Evolutionary conservation across 2,329 filamentous ascomycete genomes (phyloP).

Genomic region (Trichoderma koningiopsis): DNA sequence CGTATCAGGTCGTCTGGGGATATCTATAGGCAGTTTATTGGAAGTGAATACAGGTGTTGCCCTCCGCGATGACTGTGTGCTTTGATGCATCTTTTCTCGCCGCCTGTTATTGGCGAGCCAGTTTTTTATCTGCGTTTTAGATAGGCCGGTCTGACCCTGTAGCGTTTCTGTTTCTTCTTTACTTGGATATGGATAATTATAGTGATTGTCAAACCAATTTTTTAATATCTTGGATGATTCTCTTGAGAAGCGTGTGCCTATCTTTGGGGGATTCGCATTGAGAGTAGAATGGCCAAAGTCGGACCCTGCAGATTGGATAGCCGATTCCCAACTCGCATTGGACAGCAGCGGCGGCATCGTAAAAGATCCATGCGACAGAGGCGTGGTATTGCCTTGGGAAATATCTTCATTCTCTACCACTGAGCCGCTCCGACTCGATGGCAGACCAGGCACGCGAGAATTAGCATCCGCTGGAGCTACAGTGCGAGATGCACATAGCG

Average conservation of each 20-base stretch:
- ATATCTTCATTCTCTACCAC: not conserved
- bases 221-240: not conserved
- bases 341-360: not conserved
- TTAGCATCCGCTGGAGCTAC: not conserved
- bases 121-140: conserved; percentile 80
- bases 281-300: not conserved
- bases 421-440: not conserved
- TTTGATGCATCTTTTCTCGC: conserved; percentile 57
- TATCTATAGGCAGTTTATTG: not conserved
- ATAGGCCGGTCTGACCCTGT: conserved; percentile 76
- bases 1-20: not conserved
- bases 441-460: not conserved
- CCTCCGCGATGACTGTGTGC: not conserved
- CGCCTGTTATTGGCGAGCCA: conserved; percentile 90
- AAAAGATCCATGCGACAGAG: not conserved
- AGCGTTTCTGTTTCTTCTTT: conserved; percentile 82
- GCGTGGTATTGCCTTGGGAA: not conserved
- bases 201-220: not conserved
- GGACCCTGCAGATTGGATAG: not conserved
- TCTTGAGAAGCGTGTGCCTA: not conserved
- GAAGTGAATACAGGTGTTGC: not conserved
- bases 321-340: not conserved
- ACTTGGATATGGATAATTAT: conserved; percentile 42
- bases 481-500: not conserved
- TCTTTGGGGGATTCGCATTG: not conserved